Conservation (phyloP, 1,284 basidiomycete species). For the Bjerkandera adusta region DNA sequence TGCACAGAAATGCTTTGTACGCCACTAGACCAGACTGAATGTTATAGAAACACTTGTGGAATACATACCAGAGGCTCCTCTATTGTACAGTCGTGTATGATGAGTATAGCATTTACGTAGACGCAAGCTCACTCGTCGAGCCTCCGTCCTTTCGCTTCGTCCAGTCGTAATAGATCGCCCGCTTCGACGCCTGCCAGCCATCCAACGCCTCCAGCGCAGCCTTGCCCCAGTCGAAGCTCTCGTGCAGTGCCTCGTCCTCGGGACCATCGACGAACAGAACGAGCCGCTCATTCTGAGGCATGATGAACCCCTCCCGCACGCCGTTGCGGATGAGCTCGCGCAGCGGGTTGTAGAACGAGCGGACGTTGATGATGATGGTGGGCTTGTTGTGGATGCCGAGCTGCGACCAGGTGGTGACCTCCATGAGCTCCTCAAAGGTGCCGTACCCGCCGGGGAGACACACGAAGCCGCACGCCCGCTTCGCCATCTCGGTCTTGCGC, state of each 20-base stretch:
- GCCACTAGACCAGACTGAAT: too few relatives aligned
- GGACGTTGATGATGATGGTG: conserved; percentile 81
- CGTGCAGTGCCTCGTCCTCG: conserved; percentile 49
- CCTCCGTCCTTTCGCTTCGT: conserved; percentile 20
- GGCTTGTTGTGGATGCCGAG: conserved; percentile 89
- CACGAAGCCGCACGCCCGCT: conserved; percentile 75
- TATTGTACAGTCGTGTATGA: too few relatives aligned
- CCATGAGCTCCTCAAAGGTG: conserved; percentile 91
- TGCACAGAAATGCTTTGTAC: too few relatives aligned
- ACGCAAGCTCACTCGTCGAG: too few relatives aligned
- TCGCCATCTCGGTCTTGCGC: conserved; percentile 87
- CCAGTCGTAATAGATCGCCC: conserved; percentile 26
- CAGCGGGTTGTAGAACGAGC: conserved; percentile 79
- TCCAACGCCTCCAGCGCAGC: conserved; percentile 68
- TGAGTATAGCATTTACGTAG: too few relatives aligned
- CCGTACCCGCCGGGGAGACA: conserved; percentile 90
- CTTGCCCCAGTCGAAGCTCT: conserved; percentile 73
- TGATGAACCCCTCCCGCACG: conserved; percentile 76
- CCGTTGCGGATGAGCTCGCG: conserved; percentile 67
- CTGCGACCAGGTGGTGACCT: conserved; percentile 91
- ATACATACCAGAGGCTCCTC: too few relatives aligned
- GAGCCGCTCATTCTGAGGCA: conserved; percentile 53
- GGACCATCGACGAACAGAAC: conserved; percentile 76
- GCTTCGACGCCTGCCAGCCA: conserved; percentile 47
- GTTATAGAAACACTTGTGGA: too few relatives aligned